Percentiles rank a stretch among this genome's conserved stretches.
These are phyloP conservation scores for Pichia sp. DNA, from an alignment of 1,139 yeast species.

Conservation along the genomic window DNA sequence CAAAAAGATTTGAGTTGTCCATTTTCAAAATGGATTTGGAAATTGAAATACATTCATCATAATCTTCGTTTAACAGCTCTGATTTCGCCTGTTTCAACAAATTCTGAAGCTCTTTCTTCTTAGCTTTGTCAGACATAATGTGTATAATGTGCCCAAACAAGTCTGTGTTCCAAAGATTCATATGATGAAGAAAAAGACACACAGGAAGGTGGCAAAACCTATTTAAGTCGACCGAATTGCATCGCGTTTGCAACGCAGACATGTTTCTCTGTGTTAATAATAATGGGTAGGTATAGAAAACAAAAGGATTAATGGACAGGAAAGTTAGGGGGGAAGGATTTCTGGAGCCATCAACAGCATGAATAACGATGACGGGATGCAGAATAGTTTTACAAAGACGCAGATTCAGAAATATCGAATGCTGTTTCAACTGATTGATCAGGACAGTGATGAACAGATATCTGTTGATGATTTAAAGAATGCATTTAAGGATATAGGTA, in stretches of 20 bases:
- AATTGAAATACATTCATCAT: constrained; percentile 9
- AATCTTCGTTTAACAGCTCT: constrained; percentile 9
- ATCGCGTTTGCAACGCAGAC: too few species aligned
- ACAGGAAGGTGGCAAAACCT: too few species aligned
- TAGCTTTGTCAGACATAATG: constrained; percentile 1
- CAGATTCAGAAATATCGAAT: constrained; percentile 25
- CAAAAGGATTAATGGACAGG: too few species aligned
- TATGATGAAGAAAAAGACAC: not conserved
- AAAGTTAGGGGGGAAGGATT: too few species aligned
- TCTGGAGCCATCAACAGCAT: too few species aligned
- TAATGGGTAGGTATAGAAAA: too few species aligned
- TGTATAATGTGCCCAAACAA: too few species aligned
- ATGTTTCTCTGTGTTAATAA: too few species aligned
- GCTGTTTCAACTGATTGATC: constrained; percentile 61
- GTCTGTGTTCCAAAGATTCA: too few species aligned
- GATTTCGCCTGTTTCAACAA: constrained; percentile 9
- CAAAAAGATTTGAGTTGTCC: constrained; percentile 59
- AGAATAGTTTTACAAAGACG: constrained; percentile 19
- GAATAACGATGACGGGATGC: not conserved
- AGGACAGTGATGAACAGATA: constrained; percentile 71
- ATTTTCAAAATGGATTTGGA: constrained; percentile 8
- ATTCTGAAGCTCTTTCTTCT: constrained; percentile 5
- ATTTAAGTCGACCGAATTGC: too few species aligned
- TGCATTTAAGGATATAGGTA: constrained; percentile 29
- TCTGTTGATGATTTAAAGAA: constrained; percentile 53